A percentile compares a stretch with the other conserved stretches of the same genome.
Evolutionary conservation across 495 filamentous ascomycete genomes (phyloP).

Genomic region (Evernia prunastri): DNA sequence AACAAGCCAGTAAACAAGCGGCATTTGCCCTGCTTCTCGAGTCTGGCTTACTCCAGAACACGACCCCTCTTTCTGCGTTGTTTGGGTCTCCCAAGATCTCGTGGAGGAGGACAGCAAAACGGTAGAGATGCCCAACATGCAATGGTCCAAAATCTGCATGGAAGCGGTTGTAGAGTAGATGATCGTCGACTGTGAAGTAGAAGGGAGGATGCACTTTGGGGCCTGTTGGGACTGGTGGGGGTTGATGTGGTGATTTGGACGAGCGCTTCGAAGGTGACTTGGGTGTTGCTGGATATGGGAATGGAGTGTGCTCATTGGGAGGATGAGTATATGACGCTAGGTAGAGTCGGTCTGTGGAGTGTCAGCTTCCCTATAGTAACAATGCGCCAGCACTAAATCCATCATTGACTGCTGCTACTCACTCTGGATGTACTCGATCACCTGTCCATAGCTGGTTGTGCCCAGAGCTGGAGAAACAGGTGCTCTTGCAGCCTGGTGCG

Average conservation of each 20-base stretch:
- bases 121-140: slow-evolving; percentile 93
- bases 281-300: slow-evolving; percentile 68
- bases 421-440: slow-evolving; percentile 78
- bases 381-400: not conserved
- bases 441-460: slow-evolving; percentile 55
- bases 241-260: slow-evolving; percentile 54
- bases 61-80: slow-evolving; percentile 76
- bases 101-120: slow-evolving; percentile 91
- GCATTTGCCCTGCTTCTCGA: slow-evolving; percentile 93
- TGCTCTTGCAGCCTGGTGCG: slow-evolving; percentile 21
- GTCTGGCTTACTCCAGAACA: slow-evolving; percentile 91
- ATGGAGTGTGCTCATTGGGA: slow-evolving; percentile 71
- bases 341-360: slow-evolving; percentile 77
- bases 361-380: not conserved
- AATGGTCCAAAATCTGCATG: slow-evolving; percentile 97
- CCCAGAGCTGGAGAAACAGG: slow-evolving; percentile 29
- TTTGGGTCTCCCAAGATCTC: slow-evolving; percentile 84
- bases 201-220: slow-evolving; percentile 58
- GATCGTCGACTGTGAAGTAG: slow-evolving; percentile 94
- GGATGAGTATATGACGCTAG: slow-evolving; percentile 83
- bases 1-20: slow-evolving; percentile 89
- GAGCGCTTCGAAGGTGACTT: slow-evolving; percentile 71
- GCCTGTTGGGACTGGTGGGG: slow-evolving; percentile 36
- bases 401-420: slow-evolving; percentile 21
- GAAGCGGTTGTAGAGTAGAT: slow-evolving; percentile 93